Conservation (phyloP, 2,329 filamentous ascomycete genomes). For the Cyphellophora europaea region DNA sequence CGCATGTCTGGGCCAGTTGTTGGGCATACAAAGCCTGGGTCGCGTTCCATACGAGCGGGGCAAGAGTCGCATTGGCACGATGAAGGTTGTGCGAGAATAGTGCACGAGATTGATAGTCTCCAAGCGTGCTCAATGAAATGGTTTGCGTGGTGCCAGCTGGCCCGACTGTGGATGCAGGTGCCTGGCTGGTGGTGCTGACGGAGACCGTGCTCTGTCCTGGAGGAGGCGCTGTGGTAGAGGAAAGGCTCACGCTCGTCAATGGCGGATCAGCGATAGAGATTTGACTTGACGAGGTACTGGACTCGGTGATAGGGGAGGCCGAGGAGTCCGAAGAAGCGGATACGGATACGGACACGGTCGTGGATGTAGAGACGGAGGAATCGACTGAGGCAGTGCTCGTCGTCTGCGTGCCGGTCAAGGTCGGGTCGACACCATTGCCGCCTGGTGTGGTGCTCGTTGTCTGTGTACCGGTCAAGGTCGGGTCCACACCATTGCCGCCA, state of each 20-base stretch:
- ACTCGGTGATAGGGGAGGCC: too few relatives aligned
- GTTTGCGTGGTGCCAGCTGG: not conserved
- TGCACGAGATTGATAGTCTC: not conserved
- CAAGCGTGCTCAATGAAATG: not conserved
- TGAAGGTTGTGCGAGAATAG: constrained; percentile 69
- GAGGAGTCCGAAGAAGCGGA: too few relatives aligned
- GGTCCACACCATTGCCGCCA: not conserved
- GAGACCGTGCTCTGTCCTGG: too few relatives aligned
- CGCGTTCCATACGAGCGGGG: constrained; percentile 55
- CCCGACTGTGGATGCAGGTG: too few relatives aligned
- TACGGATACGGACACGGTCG: constrained; percentile 1
- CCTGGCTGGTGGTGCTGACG: too few relatives aligned
- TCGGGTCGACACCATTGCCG: not conserved
- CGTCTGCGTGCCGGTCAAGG: not conserved
- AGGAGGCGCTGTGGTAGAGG: too few relatives aligned
- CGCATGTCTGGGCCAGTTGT: constrained; percentile 55
- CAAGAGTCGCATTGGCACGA: constrained; percentile 69
- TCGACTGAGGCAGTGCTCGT: not conserved
- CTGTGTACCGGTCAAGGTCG: not conserved
- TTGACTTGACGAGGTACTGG: too few relatives aligned
- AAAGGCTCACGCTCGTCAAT: too few relatives aligned
- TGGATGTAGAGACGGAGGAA: not conserved
- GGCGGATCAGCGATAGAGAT: too few relatives aligned
- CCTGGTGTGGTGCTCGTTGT: not conserved
- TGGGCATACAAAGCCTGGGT: constrained; percentile 55